Evolutionary conservation across 768 basidiomycete genomes (phyloP).

Genomic region (Phallus indusiatus): DNA sequence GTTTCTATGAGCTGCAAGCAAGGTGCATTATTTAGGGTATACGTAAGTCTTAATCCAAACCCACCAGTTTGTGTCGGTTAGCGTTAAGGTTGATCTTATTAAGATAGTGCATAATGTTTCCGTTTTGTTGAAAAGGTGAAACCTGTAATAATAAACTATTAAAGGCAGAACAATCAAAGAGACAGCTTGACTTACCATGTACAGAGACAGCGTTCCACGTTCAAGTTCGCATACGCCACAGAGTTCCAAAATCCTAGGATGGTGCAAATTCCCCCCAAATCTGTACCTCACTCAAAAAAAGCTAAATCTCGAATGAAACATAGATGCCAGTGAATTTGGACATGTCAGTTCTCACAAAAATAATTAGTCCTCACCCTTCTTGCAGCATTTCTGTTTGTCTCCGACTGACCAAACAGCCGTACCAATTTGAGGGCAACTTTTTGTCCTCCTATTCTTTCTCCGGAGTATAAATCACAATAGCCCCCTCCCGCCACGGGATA

Average conservation of each 20-base stretch:
- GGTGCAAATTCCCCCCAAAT: slow-evolving; percentile 10
- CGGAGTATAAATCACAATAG: slow-evolving; percentile 11
- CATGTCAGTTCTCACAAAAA: background rate
- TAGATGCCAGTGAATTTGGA: background rate
- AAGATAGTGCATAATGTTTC: slow-evolving; percentile 19
- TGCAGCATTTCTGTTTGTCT: slow-evolving; percentile 2
- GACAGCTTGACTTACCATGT: background rate
- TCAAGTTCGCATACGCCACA: slow-evolving; percentile 11
- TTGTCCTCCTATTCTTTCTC: slow-evolving; percentile 8
- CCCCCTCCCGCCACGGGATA: slow-evolving; percentile 11
- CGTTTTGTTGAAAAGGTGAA: slow-evolving; percentile 16
- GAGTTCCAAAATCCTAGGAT: slow-evolving; percentile 11
- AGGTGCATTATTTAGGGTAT: background rate
- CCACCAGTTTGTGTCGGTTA: background rate
- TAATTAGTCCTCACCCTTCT: background rate
- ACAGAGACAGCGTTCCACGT: slow-evolving; percentile 8
- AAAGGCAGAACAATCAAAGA: background rate
- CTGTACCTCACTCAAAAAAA: slow-evolving; percentile 8
- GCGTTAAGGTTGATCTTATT: background rate
- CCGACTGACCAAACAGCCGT: slow-evolving; percentile 6
- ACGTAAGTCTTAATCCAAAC: background rate
- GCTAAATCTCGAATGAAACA: background rate
- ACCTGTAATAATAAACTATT: slow-evolving; percentile 6
- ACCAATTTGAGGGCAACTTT: slow-evolving; percentile 11
- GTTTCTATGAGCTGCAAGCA: slow-evolving; percentile 31